A percentile compares a stretch with the other conserved stretches of the same genome.
These are phyloP conservation scores for Skeletonema marinoi DNA, from an alignment of 108 stramenopile genomes.

Conservation along the genomic window DNA sequence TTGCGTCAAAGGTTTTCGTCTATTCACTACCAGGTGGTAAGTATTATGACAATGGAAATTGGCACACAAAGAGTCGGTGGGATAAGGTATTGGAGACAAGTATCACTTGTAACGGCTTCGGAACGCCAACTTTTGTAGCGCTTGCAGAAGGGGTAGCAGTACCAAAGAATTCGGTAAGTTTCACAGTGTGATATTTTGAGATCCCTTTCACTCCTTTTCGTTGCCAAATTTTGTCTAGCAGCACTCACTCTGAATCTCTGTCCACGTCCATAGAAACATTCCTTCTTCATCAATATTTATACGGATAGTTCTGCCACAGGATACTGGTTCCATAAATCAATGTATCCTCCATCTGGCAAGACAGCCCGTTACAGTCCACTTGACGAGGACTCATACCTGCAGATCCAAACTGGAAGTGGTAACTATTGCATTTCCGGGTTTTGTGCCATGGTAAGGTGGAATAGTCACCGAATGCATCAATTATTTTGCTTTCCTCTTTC, in stretches of 20 bases:
- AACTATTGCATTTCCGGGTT: neutral
- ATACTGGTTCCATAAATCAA: neutral
- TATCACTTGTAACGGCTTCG: neutral
- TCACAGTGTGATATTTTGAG: neutral
- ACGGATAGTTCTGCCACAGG: neutral
- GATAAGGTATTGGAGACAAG: neutral
- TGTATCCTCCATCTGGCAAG: neutral
- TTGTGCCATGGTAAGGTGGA: neutral
- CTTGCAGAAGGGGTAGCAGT: neutral
- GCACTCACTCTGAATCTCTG: neutral
- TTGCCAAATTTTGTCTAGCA: neutral
- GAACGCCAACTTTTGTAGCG: neutral
- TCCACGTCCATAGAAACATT: neutral
- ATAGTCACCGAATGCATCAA: neutral
- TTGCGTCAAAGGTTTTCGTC: neutral
- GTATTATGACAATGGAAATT: neutral
- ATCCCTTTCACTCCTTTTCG: too few species aligned
- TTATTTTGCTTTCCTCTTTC: neutral
- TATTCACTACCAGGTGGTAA: neutral
- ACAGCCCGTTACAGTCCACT: neutral
- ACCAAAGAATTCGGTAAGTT: neutral
- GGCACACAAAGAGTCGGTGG: neutral
- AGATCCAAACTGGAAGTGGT: neutral
- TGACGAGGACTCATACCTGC: neutral
- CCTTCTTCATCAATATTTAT: neutral